Base-by-base conservation (phyloP, 1,139 yeast genomes). In the Wickerhamomyces sp. region DNA sequence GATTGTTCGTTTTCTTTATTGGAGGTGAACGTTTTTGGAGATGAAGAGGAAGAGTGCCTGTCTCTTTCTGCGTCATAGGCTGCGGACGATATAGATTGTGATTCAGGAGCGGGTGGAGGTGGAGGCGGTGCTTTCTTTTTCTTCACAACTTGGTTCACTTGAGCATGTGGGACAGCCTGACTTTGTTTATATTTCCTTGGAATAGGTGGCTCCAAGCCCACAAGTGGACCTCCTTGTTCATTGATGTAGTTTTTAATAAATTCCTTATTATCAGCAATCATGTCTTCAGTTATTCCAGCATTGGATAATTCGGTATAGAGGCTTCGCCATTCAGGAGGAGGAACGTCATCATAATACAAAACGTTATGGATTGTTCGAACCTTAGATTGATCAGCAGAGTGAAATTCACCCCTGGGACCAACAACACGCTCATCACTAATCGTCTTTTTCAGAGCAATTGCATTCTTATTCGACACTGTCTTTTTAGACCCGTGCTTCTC, bases 241-340 rank as follows among this genome's bases (percentile, higher is more conserved):
- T 78, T 63, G 44, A 85, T 83, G 52, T 83, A 85, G 38, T 78
- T 79, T 56, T 84, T 85, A 48, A 85, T 85, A 54, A 85, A 85
- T 43, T 82, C 85, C 42, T 88, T 68, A 53, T 85, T 84, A 41
- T 84, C 93, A 1, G 91, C 93, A 58, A 87, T 85, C 89, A 84
- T 83, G 49, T 86, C 95, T 52, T 86, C 94, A 0, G 88, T 62
- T 39, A 87, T 86, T 0, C 95, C 96, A 35, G 84, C 83, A 16
- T 74, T 68, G 25, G 80, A 93, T 38, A 87, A 66, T 52, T 83
- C 91, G 6, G 74, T 64, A 46, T 86, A 84, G 37, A 87, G 68
- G 2, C 83, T 68, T 31, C 89, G 61, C 95, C 95, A 86, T 57
- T 85, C 94, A 5, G 84, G 81, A 7, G 95, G 95, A 1, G 95